Evolutionary conservation across 805 yeast species (phyloP).

Genomic region (Ogataea minuta): DNA sequence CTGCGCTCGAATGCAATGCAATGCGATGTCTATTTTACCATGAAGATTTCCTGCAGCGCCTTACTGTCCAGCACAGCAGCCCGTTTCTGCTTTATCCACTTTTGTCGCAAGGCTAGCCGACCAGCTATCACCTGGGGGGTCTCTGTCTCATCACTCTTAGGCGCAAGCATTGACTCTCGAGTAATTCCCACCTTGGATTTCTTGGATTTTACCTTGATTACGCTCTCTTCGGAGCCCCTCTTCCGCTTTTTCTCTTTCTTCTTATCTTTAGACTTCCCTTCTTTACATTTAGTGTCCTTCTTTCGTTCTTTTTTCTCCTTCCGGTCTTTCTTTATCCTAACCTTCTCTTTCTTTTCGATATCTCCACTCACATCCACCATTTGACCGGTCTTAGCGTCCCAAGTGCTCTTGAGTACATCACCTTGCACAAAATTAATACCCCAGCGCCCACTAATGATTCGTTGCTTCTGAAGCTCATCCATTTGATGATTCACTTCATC

Average conservation of each 20-base stretch:
- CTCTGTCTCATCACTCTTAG: conserved; percentile 28
- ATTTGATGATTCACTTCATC: conserved; percentile 61
- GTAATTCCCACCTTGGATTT: conserved; percentile 32
- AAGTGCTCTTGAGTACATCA: conserved; percentile 76
- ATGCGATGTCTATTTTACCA: conserved; percentile 47
- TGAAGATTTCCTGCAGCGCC: conserved; percentile 88
- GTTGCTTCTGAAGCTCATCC: conserved; percentile 64
- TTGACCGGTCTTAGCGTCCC: conserved; percentile 59
- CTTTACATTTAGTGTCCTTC: conserved; percentile 31
- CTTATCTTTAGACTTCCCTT: conserved; percentile 29
- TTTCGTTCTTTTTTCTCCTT: conserved; percentile 33
- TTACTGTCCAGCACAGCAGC: conserved; percentile 89
- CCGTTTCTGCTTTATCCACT: conserved; percentile 85
- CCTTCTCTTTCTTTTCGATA: conserved; percentile 24
- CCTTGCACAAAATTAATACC: conserved; percentile 88
- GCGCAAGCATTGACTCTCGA: conserved; percentile 42
- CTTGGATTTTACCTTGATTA: conserved; percentile 31
- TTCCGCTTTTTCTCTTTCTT: conserved; percentile 28
- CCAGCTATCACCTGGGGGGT: conserved; percentile 41
- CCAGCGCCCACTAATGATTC: conserved; percentile 79
- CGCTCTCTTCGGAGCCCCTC: conserved; percentile 25
- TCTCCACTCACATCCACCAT: too few species aligned
- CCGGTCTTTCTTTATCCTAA: conserved; percentile 22
- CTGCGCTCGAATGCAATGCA: conserved; percentile 11
- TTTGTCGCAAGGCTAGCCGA: conserved; percentile 75